phyloP scores from a whole-genome alignment of 345 rosid species.

The Syzygium oleosum region DNA sequence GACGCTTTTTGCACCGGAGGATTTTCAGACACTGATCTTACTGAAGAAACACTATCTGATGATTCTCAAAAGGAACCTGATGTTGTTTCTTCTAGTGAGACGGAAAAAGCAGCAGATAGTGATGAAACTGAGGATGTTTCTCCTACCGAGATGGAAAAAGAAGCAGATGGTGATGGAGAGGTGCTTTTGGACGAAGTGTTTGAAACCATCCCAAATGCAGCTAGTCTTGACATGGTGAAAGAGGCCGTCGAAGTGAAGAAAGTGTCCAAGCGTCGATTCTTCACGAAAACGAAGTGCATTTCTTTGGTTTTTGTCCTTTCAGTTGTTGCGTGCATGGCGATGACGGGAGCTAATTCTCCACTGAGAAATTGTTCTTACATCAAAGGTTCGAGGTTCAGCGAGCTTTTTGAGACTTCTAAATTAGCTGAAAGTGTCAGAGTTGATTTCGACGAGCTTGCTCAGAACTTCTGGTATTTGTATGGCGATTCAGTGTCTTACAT shows the following conservation, averaged over 20 bases:
- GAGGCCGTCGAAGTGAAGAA: constrained; percentile 13
- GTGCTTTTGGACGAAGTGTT: constrained; percentile 5
- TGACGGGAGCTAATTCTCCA: constrained; percentile 24
- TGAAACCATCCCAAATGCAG: not conserved
- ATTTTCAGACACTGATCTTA: constrained; percentile 36
- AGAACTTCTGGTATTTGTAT: constrained; percentile 28
- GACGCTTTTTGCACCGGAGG: constrained; percentile 40
- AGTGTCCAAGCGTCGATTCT: constrained; percentile 24
- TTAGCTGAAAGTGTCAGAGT: constrained; percentile 24
- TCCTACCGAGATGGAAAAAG: constrained; percentile 4
- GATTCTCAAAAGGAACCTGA: constrained; percentile 32
- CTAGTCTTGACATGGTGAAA: not conserved
- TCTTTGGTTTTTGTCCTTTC: constrained; percentile 31
- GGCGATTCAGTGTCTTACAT: constrained; percentile 17
- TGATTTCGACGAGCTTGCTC: constrained; percentile 18
- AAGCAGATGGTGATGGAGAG: constrained; percentile 13
- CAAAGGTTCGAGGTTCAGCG: constrained; percentile 14
- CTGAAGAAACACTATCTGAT: constrained; percentile 39
- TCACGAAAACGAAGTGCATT: constrained; percentile 24
- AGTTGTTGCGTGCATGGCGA: constrained; percentile 12
- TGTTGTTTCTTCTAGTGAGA: constrained; percentile 15
- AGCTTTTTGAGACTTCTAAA: constrained; percentile 31
- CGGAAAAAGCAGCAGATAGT: constrained; percentile 1
- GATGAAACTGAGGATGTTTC: constrained; percentile 26
- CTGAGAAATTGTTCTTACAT: constrained; percentile 9